Conservation (phyloP, 306 rosid species). For the Cucurbita ficifolia region DNA sequence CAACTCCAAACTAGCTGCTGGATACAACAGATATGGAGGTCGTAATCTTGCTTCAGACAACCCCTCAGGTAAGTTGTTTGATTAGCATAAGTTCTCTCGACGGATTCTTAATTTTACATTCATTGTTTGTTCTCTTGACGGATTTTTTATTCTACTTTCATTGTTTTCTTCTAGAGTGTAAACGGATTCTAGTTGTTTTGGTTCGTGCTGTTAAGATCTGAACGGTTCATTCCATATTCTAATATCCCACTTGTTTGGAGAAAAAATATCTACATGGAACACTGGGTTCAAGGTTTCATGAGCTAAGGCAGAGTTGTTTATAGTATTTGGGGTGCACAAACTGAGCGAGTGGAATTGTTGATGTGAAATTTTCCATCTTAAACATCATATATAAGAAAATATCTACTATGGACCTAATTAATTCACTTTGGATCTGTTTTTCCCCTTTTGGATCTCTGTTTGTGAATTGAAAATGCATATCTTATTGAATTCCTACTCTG, state of each 20-base stretch:
- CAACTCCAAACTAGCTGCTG: not conserved
- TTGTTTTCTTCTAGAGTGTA: not conserved
- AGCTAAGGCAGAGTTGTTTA: not conserved
- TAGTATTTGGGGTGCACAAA: not conserved
- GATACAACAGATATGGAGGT: not conserved
- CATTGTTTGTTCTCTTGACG: not conserved
- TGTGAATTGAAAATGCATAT: not conserved
- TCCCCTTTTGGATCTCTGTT: not conserved
- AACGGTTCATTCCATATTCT: not conserved
- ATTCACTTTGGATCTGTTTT: not conserved
- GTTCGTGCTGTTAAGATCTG: not conserved
- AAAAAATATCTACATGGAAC: not conserved
- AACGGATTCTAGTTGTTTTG: not conserved
- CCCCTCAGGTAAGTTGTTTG: not conserved
- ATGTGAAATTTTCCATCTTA: not conserved
- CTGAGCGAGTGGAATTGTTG: not conserved
- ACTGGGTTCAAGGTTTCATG: not conserved
- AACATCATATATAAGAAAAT: not conserved
- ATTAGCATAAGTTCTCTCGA: not conserved
- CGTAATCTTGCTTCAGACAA: not conserved
- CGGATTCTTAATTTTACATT: not conserved
- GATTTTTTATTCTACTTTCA: not conserved
- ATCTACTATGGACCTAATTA: not conserved
- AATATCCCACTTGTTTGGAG: not conserved
- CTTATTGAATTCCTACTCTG: not conserved